Base-by-base conservation (phyloP, 129 eudicot genomes). In the Lonicera japonica region DNA sequence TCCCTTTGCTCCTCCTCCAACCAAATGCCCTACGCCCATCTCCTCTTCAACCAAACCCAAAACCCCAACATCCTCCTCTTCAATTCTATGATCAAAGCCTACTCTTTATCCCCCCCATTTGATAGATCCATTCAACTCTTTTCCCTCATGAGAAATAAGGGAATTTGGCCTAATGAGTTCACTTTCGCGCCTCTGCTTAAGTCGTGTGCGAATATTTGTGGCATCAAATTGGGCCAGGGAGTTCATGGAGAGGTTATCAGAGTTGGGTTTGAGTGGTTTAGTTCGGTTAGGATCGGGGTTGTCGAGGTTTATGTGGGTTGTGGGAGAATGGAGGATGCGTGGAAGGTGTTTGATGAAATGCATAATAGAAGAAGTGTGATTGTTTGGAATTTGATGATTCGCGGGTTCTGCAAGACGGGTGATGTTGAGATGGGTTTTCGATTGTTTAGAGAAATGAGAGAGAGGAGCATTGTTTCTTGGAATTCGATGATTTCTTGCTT, bases 271-370 rank as follows among this genome's bases (percentile, higher is more conserved):
- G 60, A 50, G 46, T 56, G 83, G 15, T 82, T 70, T 71, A 63
- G 70, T 53, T 39, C 72, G 14, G 64, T 86, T 38, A 68, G 88
- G 64, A 64, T 87, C 50, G 87, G 87, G 21, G 8, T 84, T n/a
- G 85, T 86, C 24, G 94, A 90, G 48, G 25, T 90, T 34, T 84
- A 77, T 10, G 56, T 65, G 5, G 68, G 38, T 24, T 87, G 87
- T 25, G 88, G 63, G 60, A 72, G 58, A 11, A 77, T 90, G 78
- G 71, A n/a, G 17, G 83, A 90, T 19, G 95, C 95, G 0, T 8
- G 41, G 36, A 79, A 70, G 79, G 80, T 84, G 90, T 90, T 90
- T 25, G 94, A 90, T 57, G 82, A 82, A 87, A 90, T 90, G 95
- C 61, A 45, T 68, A 55, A 77, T 0, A 77, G 80, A 64, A 82